phyloP scores from a whole-genome alignment of 768 basidiomycete species.

The Phaeotremella skinneri region DNA sequence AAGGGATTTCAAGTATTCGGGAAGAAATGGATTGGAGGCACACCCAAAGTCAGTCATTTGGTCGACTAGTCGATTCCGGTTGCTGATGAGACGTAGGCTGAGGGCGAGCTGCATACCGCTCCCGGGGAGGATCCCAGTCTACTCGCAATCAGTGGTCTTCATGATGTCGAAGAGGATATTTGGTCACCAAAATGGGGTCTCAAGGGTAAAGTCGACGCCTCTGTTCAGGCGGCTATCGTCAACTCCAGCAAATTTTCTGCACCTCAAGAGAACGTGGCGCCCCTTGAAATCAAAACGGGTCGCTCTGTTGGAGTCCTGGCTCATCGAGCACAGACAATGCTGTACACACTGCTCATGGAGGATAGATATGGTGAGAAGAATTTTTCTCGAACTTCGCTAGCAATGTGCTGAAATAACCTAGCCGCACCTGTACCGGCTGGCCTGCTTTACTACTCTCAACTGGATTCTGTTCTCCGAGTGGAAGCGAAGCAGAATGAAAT shows the following conservation, averaged over 20 bases:
- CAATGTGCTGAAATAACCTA: conserved; percentile 21
- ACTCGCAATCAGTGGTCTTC: conserved; percentile 70
- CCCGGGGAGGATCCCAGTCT: conserved; percentile 56
- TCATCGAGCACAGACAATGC: conserved; percentile 96
- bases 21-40: conserved; percentile 60
- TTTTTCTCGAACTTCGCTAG: neutral
- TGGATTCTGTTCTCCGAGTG: conserved; percentile 79
- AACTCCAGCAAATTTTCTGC: conserved; percentile 50
- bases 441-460: conserved; percentile 90
- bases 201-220: conserved; percentile 93
- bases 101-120: conserved; percentile 68
- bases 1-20: conserved; percentile 48
- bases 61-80: conserved; percentile 1
- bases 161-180: conserved; percentile 94
- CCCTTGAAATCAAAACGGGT: conserved; percentile 97
- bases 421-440: conserved; percentile 75
- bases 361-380: conserved; percentile 69
- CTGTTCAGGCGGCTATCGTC: conserved; percentile 65
- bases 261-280: conserved; percentile 52
- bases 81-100: conserved; percentile 54
- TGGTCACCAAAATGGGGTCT: conserved; percentile 94
- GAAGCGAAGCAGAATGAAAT: conserved; percentile 78
- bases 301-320: conserved; percentile 73
- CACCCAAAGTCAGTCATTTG: conserved; percentile 58
- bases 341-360: conserved; percentile 84